Evolutionary conservation across 345 rosid species (phyloP), one percentile per base, ranked within the genome.

Genomic region (Eutrema japonicum): DNA sequence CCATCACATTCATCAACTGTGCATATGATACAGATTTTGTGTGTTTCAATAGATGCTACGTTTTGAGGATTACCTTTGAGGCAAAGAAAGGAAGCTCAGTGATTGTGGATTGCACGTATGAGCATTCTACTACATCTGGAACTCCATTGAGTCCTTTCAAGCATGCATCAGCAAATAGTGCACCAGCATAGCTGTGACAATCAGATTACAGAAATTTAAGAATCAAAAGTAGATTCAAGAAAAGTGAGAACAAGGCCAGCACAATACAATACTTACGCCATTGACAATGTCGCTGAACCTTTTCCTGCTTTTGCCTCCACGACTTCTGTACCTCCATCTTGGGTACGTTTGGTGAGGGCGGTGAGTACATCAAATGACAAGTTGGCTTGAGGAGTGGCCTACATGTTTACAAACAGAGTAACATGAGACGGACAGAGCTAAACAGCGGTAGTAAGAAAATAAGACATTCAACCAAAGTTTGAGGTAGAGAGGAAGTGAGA

Each of bases 221-320:
- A 46, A 10, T 1, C 27, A 54, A 36, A 37, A 36, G 43, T 29
- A 37, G 58, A 69, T 10, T 41, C 40, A 38, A 0, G 37, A 30
- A 6, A 22, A 55, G 10, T 2, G 16, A 69, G 10, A 63, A n/a
- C 12, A 36, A 8, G 12, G 9, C 4, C 10, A 55, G 4, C 18
- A 52, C 14, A 10, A 53, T 11, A 52, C 22, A 54, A 1, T 54
- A 87, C 95, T 84, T 85, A 92, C 93, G 93, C 95, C 95, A 92
- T 87, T 27, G 96, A 92, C 76, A 90, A 71, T 55, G 96, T 90
- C 16, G 98, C 95, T 45, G 96, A 92, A 53, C 98, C 98, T 77
- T 87, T 92, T 82, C 98, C 95, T 70, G 96, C 95, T 84, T 88
- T 92, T 2, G 98, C 98, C 80, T 92, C 94, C 37, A 89, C 96